phyloP scores from a whole-genome alignment of 441 rosid species.

The Erodium trifolium region DNA sequence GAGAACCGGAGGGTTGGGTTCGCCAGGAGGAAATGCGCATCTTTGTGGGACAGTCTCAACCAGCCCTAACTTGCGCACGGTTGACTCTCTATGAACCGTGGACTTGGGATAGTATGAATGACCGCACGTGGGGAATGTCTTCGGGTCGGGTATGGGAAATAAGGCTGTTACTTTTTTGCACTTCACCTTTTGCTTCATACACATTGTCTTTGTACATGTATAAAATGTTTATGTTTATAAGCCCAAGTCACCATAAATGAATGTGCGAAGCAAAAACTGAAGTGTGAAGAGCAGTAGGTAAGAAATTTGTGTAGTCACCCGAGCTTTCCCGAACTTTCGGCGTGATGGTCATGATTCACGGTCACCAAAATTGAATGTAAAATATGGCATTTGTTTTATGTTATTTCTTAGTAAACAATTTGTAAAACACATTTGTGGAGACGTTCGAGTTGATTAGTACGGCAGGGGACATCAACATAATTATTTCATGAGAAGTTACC shows the following conservation, averaged over 20 bases:
- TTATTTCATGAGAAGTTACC: too few relatives aligned
- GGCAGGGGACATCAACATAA: too few relatives aligned
- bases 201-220: not conserved
- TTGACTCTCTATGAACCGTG: not conserved
- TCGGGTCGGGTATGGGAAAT: too few relatives aligned
- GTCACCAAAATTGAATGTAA: too few relatives aligned
- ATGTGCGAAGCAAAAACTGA: not conserved
- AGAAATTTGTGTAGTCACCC: too few relatives aligned
- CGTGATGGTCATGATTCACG: too few relatives aligned
- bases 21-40: constrained; percentile 69
- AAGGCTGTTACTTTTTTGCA: not conserved
- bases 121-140: constrained; percentile 8
- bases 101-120: constrained; percentile 14
- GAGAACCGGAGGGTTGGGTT: constrained; percentile 66
- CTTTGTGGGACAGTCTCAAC: constrained; percentile 70
- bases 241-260: not conserved
- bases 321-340: too few relatives aligned
- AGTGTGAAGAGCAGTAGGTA: not conserved
- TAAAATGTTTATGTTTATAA: too few relatives aligned
- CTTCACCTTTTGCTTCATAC: not conserved
- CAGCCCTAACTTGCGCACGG: constrained; percentile 28
- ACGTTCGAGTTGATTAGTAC: too few relatives aligned
- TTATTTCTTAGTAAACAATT: too few relatives aligned
- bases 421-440: too few relatives aligned
- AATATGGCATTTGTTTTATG: too few relatives aligned